A percentile compares a stretch with the other conserved stretches of the same genome.
These are phyloP conservation scores for Nitzschia sp. DNA, from an alignment of 108 stramenopile genomes.

Conservation along the genomic window DNA sequence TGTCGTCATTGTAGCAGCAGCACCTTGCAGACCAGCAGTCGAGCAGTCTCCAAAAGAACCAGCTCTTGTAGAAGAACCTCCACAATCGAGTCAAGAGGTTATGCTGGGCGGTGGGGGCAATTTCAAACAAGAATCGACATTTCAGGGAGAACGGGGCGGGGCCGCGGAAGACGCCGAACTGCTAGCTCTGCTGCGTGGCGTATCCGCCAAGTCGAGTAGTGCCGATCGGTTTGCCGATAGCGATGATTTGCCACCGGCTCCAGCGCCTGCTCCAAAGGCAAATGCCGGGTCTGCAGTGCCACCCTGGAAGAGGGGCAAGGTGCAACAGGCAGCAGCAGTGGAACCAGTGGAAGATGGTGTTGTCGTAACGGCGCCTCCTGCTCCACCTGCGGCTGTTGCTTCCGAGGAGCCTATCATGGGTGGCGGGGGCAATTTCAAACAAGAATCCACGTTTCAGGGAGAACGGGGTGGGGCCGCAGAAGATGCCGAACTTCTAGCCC, in stretches of 20 bases:
- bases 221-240: constrained; percentile 51
- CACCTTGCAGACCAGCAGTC: too few species aligned
- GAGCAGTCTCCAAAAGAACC: neutral
- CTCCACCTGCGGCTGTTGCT: neutral
- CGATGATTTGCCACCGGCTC: constrained; percentile 1
- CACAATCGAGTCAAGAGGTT: neutral
- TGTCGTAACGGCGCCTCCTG: neutral
- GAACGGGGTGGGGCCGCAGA: constrained; percentile 70
- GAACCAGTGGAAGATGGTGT: neutral
- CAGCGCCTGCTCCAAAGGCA: neutral
- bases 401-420: constrained; percentile 6
- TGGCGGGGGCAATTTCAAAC: constrained; percentile 36
- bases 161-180: constrained; percentile 75
- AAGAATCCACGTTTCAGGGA: constrained; percentile 49
- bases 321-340: neutral
- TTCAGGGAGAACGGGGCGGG: constrained; percentile 69
- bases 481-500: constrained; percentile 74
- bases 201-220: constrained; percentile 61
- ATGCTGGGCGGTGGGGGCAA: constrained; percentile 16
- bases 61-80: constrained; percentile 12
- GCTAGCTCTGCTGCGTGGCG: constrained; percentile 55
- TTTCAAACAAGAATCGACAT: constrained; percentile 40
- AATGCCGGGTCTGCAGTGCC: constrained; percentile 9
- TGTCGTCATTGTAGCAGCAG: constrained; percentile 4
- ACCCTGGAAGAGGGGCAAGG: constrained; percentile 39